These are phyloP conservation scores for Aphanoascus verrucosus DNA, from an alignment of 2,329 filamentous ascomycete genomes.

Conservation along the genomic window DNA sequence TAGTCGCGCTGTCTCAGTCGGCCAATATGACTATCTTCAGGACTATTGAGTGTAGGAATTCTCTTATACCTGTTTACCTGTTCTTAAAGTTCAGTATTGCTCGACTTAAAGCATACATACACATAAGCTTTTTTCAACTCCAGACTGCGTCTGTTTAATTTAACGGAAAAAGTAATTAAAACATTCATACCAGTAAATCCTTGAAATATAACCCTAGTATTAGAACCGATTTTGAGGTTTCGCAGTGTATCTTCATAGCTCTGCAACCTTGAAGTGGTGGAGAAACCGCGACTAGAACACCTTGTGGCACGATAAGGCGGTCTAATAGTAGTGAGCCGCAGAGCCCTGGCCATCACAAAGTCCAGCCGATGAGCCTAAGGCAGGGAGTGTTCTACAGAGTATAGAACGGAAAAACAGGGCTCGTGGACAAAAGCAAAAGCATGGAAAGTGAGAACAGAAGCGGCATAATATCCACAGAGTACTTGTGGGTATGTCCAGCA, in stretches of 20 bases:
- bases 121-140: neutral
- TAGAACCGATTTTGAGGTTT: constrained; percentile 55
- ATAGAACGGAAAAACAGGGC: neutral
- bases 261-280: constrained; percentile 22
- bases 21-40: neutral
- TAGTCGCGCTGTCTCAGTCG: constrained; percentile 10
- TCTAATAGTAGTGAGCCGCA: neutral
- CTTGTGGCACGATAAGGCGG: neutral
- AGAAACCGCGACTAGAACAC: constrained; percentile 20
- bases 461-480: too few relatives aligned
- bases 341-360: constrained; percentile 1
- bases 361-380: constrained; percentile 1
- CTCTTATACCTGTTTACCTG: constrained; percentile 14
- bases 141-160: neutral
- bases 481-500: neutral
- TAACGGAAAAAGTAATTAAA: neutral
- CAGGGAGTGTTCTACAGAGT: neutral
- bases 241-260: constrained; percentile 51
- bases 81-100: neutral
- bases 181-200: constrained; percentile 51
- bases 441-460: neutral
- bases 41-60: neutral
- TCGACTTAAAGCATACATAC: neutral
- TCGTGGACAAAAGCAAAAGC: neutral
- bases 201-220: constrained; percentile 60